Percentiles rank a stretch among this genome's conserved stretches.
Conservation (phyloP, 2,329 filamentous ascomycete genomes). For the Tolypocladium pustulatum region DNA sequence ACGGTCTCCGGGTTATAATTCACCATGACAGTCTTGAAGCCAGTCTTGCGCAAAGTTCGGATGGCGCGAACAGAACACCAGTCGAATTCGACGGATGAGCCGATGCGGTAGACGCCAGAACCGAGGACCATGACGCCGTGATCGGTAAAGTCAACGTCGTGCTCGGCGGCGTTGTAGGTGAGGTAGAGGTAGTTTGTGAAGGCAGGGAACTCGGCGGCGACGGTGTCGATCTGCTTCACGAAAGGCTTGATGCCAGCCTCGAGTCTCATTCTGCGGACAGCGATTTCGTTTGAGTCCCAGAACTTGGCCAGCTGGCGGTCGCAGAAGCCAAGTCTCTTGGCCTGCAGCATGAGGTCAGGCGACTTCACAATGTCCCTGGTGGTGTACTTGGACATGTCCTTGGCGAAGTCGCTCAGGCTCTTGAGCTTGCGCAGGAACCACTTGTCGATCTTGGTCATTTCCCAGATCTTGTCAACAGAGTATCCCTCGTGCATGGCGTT, state of each 20-base stretch:
- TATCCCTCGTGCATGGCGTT: conserved; percentile 96
- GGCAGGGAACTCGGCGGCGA: conserved; percentile 91
- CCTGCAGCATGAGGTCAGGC: conserved; percentile 60
- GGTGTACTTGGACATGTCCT: conserved; percentile 59
- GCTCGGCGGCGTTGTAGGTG: conserved; percentile 85
- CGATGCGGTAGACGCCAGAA: conserved; percentile 93
- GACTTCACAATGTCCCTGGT: conserved; percentile 55
- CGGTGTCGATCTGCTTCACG: conserved; percentile 97
- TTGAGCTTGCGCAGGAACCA: conserved; percentile 95
- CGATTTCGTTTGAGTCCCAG: conserved; percentile 88
- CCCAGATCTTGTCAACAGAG: conserved; percentile 93
- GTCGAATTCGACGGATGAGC: conserved; percentile 96
- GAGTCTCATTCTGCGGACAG: conserved; percentile 72
- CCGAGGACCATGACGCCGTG: conserved; percentile 93
- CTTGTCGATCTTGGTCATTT: conserved; percentile 96
- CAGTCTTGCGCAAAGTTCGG: conserved; percentile 72
- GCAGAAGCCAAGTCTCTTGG: conserved; percentile 89
- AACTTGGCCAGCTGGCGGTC: conserved; percentile 91
- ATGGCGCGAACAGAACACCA: conserved; percentile 97
- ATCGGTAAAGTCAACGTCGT: conserved; percentile 77
- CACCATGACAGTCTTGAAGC: conserved; percentile 93
- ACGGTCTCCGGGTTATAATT: conserved; percentile 92
- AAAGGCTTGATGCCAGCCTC: conserved; percentile 79
- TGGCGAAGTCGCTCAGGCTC: conserved; percentile 80
- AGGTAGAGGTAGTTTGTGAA: conserved; percentile 94